phyloP scores from a whole-genome alignment of 345 rosid genomes.

The Hypericum androsaemum region DNA sequence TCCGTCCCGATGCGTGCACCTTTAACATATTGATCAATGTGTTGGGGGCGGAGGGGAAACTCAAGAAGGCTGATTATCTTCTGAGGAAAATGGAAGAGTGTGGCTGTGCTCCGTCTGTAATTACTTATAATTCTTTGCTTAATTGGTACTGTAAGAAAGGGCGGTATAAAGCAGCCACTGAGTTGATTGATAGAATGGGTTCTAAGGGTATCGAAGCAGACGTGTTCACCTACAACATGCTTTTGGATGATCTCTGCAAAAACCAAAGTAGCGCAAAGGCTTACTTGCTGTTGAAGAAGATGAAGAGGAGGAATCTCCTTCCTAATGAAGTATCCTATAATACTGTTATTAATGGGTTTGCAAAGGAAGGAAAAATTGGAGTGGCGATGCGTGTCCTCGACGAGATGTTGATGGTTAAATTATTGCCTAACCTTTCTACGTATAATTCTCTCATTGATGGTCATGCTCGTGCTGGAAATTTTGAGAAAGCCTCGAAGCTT shows the following conservation, averaged over 20 bases:
- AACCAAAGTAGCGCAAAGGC: conserved; percentile 66
- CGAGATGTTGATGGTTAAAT: conserved; percentile 53
- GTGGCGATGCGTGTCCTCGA: conserved; percentile 48
- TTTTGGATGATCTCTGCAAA: conserved; percentile 65
- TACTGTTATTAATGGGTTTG: conserved; percentile 63
- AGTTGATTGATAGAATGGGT: conserved; percentile 60
- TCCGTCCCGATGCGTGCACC: conserved; percentile 72
- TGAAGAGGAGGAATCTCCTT: conserved; percentile 57
- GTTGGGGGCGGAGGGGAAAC: conserved; percentile 58
- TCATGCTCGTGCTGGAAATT: conserved; percentile 36
- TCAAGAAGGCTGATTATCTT: conserved; percentile 53
- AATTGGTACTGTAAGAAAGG: conserved; percentile 77
- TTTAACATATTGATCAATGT: conserved; percentile 72
- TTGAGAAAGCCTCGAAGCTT: conserved; percentile 52
- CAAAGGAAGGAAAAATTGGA: conserved; percentile 54
- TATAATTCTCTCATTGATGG: conserved; percentile 69
- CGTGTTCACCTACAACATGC: conserved; percentile 72
- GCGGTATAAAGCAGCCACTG: conserved; percentile 46
- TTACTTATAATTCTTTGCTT: conserved; percentile 70
- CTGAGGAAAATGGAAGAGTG: conserved; percentile 70
- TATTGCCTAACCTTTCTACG: conserved; percentile 48
- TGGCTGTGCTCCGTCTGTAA: conserved; percentile 60
- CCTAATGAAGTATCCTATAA: conserved; percentile 72
- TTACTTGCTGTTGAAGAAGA: conserved; percentile 61
- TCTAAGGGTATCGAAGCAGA: conserved; percentile 62